These are phyloP conservation scores for Beauveria sp. DNA, from an alignment of 2,329 filamentous ascomycete genomes.

Conservation along the genomic window DNA sequence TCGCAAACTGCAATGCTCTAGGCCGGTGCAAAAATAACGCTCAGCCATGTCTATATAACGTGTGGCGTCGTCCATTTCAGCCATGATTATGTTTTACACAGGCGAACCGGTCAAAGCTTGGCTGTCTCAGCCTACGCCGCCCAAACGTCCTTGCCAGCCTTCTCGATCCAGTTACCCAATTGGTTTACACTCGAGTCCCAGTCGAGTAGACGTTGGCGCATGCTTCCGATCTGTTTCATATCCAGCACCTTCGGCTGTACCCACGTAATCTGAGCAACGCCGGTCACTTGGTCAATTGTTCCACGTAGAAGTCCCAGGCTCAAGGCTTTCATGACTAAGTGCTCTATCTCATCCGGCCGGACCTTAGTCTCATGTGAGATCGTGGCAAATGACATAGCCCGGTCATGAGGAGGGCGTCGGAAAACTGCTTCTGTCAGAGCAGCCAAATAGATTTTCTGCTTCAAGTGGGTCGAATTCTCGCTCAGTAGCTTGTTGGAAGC, in stretches of 20 bases:
- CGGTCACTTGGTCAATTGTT: conserved; percentile 92
- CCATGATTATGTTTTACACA: background rate
- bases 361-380: conserved; percentile 93
- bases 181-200: conserved; percentile 97
- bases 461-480: conserved; percentile 74
- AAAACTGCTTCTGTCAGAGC: conserved; percentile 95
- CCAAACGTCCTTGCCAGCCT: conserved; percentile 91
- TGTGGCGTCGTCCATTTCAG: background rate
- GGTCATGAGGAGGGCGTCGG: conserved; percentile 88
- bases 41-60: background rate
- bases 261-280: conserved; percentile 94
- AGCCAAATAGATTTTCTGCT: conserved; percentile 96
- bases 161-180: conserved; percentile 94
- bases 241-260: conserved; percentile 98
- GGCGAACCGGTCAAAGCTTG: background rate
- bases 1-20: background rate
- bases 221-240: conserved; percentile 87
- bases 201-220: conserved; percentile 80
- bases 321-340: conserved; percentile 98
- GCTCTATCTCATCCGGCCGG: conserved; percentile 84
- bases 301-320: conserved; percentile 84
- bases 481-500: conserved; percentile 70
- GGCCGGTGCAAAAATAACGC: background rate
- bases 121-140: conserved; percentile 50
- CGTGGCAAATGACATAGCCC: conserved; percentile 83